Evolutionary conservation across 2,329 filamentous ascomycete genomes (phyloP).

Genomic region (Aschersonia sp.): DNA sequence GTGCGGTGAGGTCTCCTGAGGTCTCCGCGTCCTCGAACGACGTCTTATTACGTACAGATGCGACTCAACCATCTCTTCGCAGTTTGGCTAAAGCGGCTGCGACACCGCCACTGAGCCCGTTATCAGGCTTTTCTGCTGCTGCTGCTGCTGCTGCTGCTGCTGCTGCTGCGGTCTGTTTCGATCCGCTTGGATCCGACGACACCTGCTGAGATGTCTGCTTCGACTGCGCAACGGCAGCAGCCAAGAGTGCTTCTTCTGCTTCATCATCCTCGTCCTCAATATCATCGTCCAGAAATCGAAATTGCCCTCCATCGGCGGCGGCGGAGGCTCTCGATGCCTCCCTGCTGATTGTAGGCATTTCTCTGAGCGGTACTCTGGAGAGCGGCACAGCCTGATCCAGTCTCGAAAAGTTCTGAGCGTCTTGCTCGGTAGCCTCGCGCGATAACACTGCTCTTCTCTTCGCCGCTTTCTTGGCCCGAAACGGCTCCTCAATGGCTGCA

Average conservation of each 20-base stretch:
- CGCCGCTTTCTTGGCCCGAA: conserved; percentile 59
- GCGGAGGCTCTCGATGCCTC: not conserved
- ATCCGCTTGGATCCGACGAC: no score
- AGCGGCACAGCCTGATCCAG: conserved; percentile 24
- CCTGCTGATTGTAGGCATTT: conserved; percentile 15
- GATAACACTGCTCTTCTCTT: conserved; percentile 19
- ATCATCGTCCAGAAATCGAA: conserved; percentile 26
- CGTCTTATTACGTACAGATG: not conserved
- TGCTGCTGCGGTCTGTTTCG: not conserved
- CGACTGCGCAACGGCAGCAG: conserved; percentile 30
- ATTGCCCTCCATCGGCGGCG: conserved; percentile 12
- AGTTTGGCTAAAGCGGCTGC: conserved; percentile 47
- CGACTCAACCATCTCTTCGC: conserved; percentile 20
- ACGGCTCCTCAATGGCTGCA: conserved; percentile 69
- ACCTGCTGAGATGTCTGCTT: conserved; percentile 21
- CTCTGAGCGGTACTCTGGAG: conserved; percentile 24
- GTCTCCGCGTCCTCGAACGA: not conserved
- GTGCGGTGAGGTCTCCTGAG: no score
- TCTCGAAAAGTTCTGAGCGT: conserved; percentile 10
- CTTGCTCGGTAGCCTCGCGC: conserved; percentile 2
- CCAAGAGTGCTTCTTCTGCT: conserved; percentile 23
- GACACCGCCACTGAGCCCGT: conserved; percentile 39
- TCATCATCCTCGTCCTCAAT: conserved; percentile 32
- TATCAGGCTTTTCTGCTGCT: conserved; percentile 2
- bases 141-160: not conserved